Percentiles rank a stretch among this genome's conserved stretches.
These are phyloP conservation scores for Geoglossum cookeanum DNA, from an alignment of 2,329 filamentous ascomycete genomes.

Conservation along the genomic window DNA sequence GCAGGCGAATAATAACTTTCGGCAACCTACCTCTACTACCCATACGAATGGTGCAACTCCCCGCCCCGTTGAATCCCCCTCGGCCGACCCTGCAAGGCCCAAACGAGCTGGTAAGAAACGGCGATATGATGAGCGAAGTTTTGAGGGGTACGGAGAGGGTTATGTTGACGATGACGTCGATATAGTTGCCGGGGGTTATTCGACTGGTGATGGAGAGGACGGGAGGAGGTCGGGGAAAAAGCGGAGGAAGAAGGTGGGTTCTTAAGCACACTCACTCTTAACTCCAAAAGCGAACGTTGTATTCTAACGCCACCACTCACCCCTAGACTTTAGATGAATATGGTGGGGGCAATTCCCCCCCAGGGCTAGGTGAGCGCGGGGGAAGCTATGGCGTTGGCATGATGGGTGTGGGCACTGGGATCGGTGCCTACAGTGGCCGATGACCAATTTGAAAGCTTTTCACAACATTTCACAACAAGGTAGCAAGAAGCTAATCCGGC, in stretches of 20 bases:
- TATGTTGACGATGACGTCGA: conserved; percentile 29
- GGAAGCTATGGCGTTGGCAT: conserved; percentile 25
- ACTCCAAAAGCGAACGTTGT: background rate
- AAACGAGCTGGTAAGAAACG: conserved; percentile 29
- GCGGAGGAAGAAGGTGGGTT: conserved; percentile 28
- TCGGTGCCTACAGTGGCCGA: conserved; percentile 3
- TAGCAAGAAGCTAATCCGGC: background rate
- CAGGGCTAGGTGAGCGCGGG: conserved; percentile 21
- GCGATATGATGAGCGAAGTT: conserved; percentile 30
- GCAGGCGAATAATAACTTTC: background rate
- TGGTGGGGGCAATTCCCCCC: conserved; percentile 20
- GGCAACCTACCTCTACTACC: background rate
- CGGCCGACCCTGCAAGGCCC: conserved; percentile 16
- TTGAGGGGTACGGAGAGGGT: conserved; percentile 31
- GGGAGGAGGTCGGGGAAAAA: conserved; percentile 22
- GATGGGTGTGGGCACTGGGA: conserved; percentile 21
- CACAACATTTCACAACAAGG: background rate
- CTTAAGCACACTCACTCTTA: conserved; percentile 6
- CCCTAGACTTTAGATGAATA: conserved; percentile 18
- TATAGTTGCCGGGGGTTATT: conserved; percentile 20
- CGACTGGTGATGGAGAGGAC: conserved; percentile 20
- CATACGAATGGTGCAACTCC: background rate
- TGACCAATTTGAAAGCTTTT: background rate
- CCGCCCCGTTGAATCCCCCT: background rate
- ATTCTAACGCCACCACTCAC: conserved; percentile 4